These are phyloP conservation scores for Elasticomyces elasticus DNA, from an alignment of 495 filamentous ascomycete genomes.

Conservation along the genomic window DNA sequence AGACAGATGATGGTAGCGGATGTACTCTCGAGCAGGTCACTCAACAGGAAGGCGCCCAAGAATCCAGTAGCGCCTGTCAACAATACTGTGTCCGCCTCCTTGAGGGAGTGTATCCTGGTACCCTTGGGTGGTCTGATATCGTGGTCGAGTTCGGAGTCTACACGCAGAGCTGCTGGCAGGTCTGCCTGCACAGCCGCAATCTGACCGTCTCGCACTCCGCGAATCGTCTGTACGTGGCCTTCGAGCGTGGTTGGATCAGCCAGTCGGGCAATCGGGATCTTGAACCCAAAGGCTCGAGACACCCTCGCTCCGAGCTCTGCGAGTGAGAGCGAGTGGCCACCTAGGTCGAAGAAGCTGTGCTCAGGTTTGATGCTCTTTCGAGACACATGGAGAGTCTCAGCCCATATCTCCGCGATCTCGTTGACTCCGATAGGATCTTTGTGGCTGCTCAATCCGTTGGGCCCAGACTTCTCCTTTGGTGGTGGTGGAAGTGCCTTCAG, in stretches of 20 bases:
- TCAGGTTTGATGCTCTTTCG: slow-evolving; percentile 45
- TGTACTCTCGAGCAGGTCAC: slow-evolving; percentile 58
- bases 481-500: slow-evolving; percentile 51
- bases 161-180: slow-evolving; percentile 48
- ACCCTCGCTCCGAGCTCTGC: slow-evolving; percentile 52
- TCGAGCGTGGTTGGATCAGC: slow-evolving; percentile 51
- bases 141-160: slow-evolving; percentile 48
- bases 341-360: slow-evolving; percentile 59
- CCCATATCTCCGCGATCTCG: slow-evolving; percentile 51
- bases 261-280: slow-evolving; percentile 51
- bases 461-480: slow-evolving; percentile 28
- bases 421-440: slow-evolving; percentile 45
- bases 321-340: slow-evolving; percentile 60
- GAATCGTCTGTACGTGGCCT: slow-evolving; percentile 51
- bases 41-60: slow-evolving; percentile 71
- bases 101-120: slow-evolving; percentile 43
- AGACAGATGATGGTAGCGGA: slow-evolving; percentile 56
- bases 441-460: slow-evolving; percentile 27
- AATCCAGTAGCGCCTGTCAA: slow-evolving; percentile 91
- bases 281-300: slow-evolving; percentile 50
- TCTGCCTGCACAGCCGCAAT: slow-evolving; percentile 57
- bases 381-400: slow-evolving; percentile 46
- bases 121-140: slow-evolving; percentile 44
- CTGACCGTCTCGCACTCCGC: slow-evolving; percentile 51
- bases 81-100: slow-evolving; percentile 59